Evolutionary conservation across 495 filamentous ascomycete genomes (phyloP).

Genomic region (Lasiosphaeria miniovina): DNA sequence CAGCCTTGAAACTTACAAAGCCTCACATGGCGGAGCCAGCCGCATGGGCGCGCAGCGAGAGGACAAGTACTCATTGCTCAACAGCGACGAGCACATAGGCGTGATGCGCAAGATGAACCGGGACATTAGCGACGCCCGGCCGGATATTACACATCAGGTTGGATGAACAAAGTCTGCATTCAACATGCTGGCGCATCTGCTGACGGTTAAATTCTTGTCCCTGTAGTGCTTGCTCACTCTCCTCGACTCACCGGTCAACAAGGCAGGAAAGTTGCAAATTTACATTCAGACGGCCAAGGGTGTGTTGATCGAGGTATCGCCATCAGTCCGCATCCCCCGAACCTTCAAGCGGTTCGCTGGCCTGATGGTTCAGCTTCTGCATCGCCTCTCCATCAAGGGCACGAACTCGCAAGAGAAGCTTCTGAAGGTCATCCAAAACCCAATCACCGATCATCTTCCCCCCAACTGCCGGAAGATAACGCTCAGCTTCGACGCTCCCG

Average conservation of each 20-base stretch:
- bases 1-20: slow-evolving; percentile 94
- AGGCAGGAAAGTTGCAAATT: slow-evolving; percentile 94
- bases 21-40: slow-evolving; percentile 61
- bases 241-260: slow-evolving; percentile 97
- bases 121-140: slow-evolving; percentile 95
- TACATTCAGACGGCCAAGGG: slow-evolving; percentile 97
- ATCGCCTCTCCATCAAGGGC: slow-evolving; percentile 91
- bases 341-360: slow-evolving; percentile 99
- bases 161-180: slow-evolving; percentile 35
- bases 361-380: slow-evolving; percentile 97
- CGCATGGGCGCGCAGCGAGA: slow-evolving; percentile 67
- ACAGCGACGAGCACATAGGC: slow-evolving; percentile 98
- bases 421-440: slow-evolving; percentile 94
- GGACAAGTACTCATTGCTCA: slow-evolving; percentile 93
- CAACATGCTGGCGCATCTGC: slow-evolving; percentile 38
- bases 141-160: slow-evolving; percentile 98
- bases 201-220: slow-evolving; percentile 19
- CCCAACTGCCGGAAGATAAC: slow-evolving; percentile 98
- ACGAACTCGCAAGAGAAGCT: slow-evolving; percentile 96
- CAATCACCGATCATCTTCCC: slow-evolving; percentile 93
- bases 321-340: slow-evolving; percentile 91
- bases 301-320: slow-evolving; percentile 95
- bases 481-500: slow-evolving; percentile 82
- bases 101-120: slow-evolving; percentile 99
- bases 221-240: slow-evolving; percentile 90